A percentile compares a stretch with the other conserved stretches of the same genome.
phyloP scores from a whole-genome alignment of 768 basidiomycete species.

The Saitozyma sp. region DNA sequence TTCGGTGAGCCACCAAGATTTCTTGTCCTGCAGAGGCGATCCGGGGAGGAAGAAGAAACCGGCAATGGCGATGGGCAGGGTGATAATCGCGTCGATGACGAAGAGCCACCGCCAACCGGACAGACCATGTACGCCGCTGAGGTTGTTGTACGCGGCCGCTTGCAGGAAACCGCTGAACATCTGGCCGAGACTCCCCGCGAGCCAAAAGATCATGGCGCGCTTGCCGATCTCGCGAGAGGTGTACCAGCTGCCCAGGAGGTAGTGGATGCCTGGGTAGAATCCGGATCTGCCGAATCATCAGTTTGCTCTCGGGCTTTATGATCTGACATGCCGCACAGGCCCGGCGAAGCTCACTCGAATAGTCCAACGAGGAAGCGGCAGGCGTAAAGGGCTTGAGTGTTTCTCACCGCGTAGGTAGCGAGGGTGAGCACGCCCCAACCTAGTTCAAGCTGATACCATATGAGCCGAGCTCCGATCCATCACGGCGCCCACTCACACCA shows the following conservation, averaged over 20 bases:
- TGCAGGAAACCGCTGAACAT: constrained; percentile 44
- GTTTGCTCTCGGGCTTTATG: not conserved
- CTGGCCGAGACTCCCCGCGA: constrained; percentile 32
- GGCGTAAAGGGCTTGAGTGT: constrained; percentile 37
- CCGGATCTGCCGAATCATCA: constrained; percentile 13
- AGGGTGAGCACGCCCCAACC: constrained; percentile 46
- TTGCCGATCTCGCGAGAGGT: constrained; percentile 44
- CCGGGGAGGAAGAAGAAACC: constrained; percentile 34
- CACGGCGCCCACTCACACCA: constrained; percentile 2
- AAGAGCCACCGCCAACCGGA: constrained; percentile 25
- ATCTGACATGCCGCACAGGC: not conserved
- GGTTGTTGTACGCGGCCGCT: constrained; percentile 39
- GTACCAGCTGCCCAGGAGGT: constrained; percentile 48
- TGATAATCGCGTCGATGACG: constrained; percentile 26
- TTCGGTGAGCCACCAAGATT: constrained; percentile 18
- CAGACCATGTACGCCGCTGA: constrained; percentile 33
- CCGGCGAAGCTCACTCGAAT: constrained; percentile 27
- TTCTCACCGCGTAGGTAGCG: constrained; percentile 38
- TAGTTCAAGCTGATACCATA: constrained; percentile 25
- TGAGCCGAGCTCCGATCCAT: not conserved
- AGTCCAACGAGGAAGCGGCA: constrained; percentile 47
- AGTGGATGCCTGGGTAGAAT: constrained; percentile 49
- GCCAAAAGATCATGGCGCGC: constrained; percentile 44
- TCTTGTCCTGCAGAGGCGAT: constrained; percentile 28
- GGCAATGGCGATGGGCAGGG: constrained; percentile 24